phyloP scores from a whole-genome alignment of 1,284 basidiomycete genomes.

The Coniferiporia weirii region DNA sequence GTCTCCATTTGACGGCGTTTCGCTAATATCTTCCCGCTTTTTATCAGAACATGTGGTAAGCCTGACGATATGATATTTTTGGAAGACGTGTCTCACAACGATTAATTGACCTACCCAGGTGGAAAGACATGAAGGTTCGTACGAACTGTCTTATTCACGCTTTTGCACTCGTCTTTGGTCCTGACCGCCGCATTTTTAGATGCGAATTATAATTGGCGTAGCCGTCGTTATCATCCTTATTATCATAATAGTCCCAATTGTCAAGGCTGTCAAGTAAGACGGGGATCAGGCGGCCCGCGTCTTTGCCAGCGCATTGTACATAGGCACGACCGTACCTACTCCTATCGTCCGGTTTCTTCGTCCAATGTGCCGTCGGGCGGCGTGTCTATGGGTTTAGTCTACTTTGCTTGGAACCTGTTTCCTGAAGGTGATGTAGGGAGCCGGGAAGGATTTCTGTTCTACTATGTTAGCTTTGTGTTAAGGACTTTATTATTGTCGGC shows the following conservation, averaged over 20 bases:
- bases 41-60: slow-evolving; percentile 79
- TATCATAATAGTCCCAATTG: slow-evolving; percentile 90
- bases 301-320: background rate
- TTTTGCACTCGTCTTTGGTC: background rate
- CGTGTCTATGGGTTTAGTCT: background rate
- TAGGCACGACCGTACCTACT: background rate
- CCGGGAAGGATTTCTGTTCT: slow-evolving; percentile 1
- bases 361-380: background rate
- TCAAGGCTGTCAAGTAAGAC: slow-evolving; percentile 56
- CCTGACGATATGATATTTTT: slow-evolving; percentile 16
- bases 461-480: background rate
- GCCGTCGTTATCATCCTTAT: slow-evolving; percentile 85
- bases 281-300: background rate
- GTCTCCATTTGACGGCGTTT: no score
- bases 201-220: slow-evolving; percentile 86
- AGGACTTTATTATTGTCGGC: slow-evolving; percentile 8
- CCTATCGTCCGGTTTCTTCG: background rate
- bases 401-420: background rate
- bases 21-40: background rate
- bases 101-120: slow-evolving; percentile 45
- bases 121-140: slow-evolving; percentile 94
- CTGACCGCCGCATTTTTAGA: slow-evolving; percentile 37
- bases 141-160: background rate
- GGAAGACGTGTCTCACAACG: background rate
- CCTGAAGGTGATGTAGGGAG: background rate